A percentile compares a stretch with the other conserved stretches of the same genome.
Conservation (phyloP, 2,329 filamentous ascomycete genomes). For the Rosellinia necatrix region DNA sequence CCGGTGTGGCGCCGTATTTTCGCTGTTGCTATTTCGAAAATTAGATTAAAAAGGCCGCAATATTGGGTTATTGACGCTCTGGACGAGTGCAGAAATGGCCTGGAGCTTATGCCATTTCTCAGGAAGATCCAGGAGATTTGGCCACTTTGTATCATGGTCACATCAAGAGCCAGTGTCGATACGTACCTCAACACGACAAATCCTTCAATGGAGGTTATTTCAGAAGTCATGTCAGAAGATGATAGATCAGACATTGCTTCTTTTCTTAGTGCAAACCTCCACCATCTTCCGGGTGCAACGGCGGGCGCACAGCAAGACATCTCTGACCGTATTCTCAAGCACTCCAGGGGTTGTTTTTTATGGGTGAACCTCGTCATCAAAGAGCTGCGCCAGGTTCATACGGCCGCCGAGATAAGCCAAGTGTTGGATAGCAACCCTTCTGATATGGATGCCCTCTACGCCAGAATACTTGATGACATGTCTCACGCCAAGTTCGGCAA, state of each 20-base stretch:
- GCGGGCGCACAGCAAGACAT: slow-evolving; percentile 21
- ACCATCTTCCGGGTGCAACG: slow-evolving; percentile 29
- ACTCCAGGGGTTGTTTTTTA: slow-evolving; percentile 39
- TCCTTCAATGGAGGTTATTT: slow-evolving; percentile 21
- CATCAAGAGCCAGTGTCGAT: slow-evolving; percentile 32
- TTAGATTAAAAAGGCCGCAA: slow-evolving; percentile 30
- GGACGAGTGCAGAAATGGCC: slow-evolving; percentile 37
- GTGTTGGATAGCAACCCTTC: slow-evolving; percentile 35
- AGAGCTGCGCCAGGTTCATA: slow-evolving; percentile 37
- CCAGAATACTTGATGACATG: slow-evolving; percentile 36
- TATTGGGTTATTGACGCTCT: slow-evolving; percentile 43
- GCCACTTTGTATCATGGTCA: slow-evolving; percentile 38
- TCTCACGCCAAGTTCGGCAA: slow-evolving; percentile 33
- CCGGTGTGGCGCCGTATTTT: slow-evolving; percentile 37
- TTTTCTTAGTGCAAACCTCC: slow-evolving; percentile 32
- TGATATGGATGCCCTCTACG: slow-evolving; percentile 39
- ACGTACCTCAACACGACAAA: slow-evolving; percentile 5
- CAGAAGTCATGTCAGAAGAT: slow-evolving; percentile 32
- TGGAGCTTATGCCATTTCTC: slow-evolving; percentile 35
- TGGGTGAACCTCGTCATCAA: slow-evolving; percentile 38
- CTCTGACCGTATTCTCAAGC: slow-evolving; percentile 31
- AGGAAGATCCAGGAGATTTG: slow-evolving; percentile 31
- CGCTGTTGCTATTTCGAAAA: slow-evolving; percentile 30
- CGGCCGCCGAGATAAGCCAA: slow-evolving; percentile 29
- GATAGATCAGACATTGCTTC: slow-evolving; percentile 33